Conservation (phyloP, 495 filamentous ascomycete species). For the Aspergillus biplanus region DNA sequence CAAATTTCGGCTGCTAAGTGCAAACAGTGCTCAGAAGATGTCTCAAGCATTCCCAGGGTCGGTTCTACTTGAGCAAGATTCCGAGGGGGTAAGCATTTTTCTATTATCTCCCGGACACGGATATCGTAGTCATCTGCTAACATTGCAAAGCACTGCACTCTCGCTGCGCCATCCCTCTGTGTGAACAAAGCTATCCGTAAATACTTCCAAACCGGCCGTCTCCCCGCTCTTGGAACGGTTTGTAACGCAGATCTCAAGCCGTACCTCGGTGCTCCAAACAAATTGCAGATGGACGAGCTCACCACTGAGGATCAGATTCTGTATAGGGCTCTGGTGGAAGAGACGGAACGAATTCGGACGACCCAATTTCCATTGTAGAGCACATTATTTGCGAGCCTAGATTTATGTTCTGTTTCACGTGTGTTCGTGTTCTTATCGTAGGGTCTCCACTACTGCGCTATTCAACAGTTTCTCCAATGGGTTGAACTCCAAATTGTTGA, state of each 20-base stretch:
- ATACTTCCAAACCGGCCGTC: conserved; percentile 52
- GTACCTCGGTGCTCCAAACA: conserved; percentile 18
- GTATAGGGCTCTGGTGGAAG: conserved; percentile 7
- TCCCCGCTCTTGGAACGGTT: conserved; percentile 45
- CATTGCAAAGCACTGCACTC: conserved; percentile 45
- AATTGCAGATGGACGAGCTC: background rate
- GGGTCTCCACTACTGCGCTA: background rate
- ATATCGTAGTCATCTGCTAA: background rate
- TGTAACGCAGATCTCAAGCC: conserved; percentile 46
- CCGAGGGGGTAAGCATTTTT: conserved; percentile 54
- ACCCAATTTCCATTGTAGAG: conserved; percentile 11
- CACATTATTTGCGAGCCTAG: background rate
- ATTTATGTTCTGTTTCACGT: background rate
- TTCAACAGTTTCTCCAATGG: background rate
- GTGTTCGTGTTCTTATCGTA: background rate
- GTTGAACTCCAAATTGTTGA: background rate
- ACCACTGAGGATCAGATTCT: background rate
- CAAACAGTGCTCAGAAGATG: conserved; percentile 51
- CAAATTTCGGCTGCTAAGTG: conserved; percentile 15
- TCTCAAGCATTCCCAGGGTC: conserved; percentile 55
- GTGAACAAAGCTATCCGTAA: conserved; percentile 43
- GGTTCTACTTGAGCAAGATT: conserved; percentile 53
- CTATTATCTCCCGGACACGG: background rate
- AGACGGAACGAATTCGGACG: background rate
- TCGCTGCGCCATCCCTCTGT: conserved; percentile 53